Percentiles rank a stretch among this genome's conserved stretches.
Conservation (phyloP, 345 rosid species). For the Lepidium didymum region DNA sequence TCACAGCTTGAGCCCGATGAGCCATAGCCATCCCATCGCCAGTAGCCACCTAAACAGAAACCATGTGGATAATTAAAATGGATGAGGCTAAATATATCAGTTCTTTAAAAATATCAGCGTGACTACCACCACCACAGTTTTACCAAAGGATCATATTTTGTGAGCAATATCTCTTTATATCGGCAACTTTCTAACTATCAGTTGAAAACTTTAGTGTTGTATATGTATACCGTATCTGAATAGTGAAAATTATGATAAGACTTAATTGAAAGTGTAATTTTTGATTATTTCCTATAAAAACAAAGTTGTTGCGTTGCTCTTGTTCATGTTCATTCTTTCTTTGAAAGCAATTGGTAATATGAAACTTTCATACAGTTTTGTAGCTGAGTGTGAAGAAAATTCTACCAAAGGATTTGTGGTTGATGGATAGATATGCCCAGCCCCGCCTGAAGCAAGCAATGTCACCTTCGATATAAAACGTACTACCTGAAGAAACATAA, state of each 20-base stretch:
- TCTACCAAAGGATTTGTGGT: constrained; percentile 90
- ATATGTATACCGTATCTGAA: background rate
- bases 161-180: background rate
- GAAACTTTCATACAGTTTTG: background rate
- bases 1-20: constrained; percentile 90
- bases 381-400: constrained; percentile 2
- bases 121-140: background rate
- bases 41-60: constrained; percentile 68
- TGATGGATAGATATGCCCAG: constrained; percentile 91
- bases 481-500: constrained; percentile 45
- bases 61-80: background rate
- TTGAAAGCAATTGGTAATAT: background rate
- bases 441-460: constrained; percentile 96
- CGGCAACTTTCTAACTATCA: background rate
- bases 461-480: constrained; percentile 91
- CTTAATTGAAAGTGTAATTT: background rate
- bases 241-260: background rate
- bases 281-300: background rate
- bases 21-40: constrained; percentile 99
- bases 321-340: background rate
- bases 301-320: background rate
- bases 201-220: background rate
- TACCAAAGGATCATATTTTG: background rate
- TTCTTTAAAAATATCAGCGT: background rate
- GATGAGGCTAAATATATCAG: background rate